phyloP scores from a whole-genome alignment of 2,329 filamentous ascomycete species.

The Emericellopsis cladophorae region DNA sequence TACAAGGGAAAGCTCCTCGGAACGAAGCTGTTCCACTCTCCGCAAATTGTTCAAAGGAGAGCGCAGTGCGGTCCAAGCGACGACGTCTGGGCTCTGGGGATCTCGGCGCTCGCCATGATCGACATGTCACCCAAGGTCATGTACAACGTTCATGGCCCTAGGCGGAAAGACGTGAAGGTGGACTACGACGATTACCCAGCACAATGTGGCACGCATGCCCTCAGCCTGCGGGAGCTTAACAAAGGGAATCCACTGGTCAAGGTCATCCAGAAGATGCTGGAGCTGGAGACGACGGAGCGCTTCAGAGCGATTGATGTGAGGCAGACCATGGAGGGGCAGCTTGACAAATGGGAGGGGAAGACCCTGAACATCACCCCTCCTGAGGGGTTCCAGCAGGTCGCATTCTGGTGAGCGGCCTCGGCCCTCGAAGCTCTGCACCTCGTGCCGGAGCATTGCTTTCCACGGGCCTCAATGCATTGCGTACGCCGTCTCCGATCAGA shows the following conservation, averaged over 20 bases:
- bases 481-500: too few relatives aligned
- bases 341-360: not conserved
- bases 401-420: constrained; percentile 13
- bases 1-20: constrained; percentile 6
- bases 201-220: constrained; percentile 11
- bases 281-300: constrained; percentile 7
- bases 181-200: constrained; percentile 8
- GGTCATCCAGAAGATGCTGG: constrained; percentile 10
- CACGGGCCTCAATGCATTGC: too few relatives aligned
- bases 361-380: constrained; percentile 9
- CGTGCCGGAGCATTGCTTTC: too few relatives aligned
- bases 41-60: constrained; percentile 10
- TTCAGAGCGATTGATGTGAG: constrained; percentile 9
- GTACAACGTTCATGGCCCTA: constrained; percentile 4
- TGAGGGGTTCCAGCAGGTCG: constrained; percentile 9
- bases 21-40: constrained; percentile 16
- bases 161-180: constrained; percentile 2
- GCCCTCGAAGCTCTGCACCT: not conserved
- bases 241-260: constrained; percentile 9
- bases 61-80: constrained; percentile 12
- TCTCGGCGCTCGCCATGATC: constrained; percentile 16
- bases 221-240: constrained; percentile 11
- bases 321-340: constrained; percentile 3
- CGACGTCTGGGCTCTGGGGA: constrained; percentile 20
- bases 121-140: constrained; percentile 11